Evolutionary conservation across 495 filamentous ascomycete genomes (phyloP), one percentile per base, ranked within the genome.

Genomic region (Talaromyces stipitatus): DNA sequence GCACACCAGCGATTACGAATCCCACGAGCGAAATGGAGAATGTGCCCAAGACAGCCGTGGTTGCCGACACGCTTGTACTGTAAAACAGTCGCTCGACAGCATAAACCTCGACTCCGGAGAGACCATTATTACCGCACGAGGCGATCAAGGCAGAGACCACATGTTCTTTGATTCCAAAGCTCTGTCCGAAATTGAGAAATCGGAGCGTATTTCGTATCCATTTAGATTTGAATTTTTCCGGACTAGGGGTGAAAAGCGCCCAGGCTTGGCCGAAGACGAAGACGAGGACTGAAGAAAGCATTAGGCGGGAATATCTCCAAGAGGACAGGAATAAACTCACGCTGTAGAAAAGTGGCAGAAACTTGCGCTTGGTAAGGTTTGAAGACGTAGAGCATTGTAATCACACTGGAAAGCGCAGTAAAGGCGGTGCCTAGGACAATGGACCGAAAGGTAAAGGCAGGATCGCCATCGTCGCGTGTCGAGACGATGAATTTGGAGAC

Each of bases 31-130:
- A 73, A 2, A 70, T 69, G 0, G 77, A 70, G 16, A 80, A 63
- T 52, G 68, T 63, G 9, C 69, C 58, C 54, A 81, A 70, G 30
- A 80, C 55, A n/a, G 64, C 72, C 2, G 69, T 69, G 0, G 58
- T 63, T 4, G 60, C 51, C 58, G 60, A 72, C 18, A 68, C 63
- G 45, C 68, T 65, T 18, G 69, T 56, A 33, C 68, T 69, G 60
- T 80, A 80, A 54, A 66, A 80, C 2, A 79, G 67, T 29, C 73
- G 54, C 57, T 79, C 72, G 10, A 65, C 74, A 16, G 77, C 68
- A 16, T 78, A 61, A 14, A 67, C 68, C 58, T 67, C 60, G 16
- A 69, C 66, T 7, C 67, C 60, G 1, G 65, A 57, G 3, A 72
- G 61, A 16, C 71, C 60, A 11, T 64, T 68, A 22, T 69, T 66